Evolutionary conservation across 257 asterid species (phyloP).

Genomic region (Apocynum venetum): DNA sequence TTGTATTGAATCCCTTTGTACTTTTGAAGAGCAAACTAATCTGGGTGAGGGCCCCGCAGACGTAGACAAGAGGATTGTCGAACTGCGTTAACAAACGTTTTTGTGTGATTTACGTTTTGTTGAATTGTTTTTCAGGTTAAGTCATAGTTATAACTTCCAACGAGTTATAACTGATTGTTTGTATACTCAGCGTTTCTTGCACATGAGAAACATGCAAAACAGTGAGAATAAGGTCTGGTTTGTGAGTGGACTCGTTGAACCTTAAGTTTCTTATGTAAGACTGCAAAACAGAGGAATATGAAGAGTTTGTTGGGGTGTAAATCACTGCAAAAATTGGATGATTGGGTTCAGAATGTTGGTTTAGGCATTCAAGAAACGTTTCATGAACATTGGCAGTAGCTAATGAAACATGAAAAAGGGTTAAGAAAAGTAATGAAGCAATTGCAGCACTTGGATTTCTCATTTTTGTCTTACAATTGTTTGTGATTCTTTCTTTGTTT

Average conservation of each 20-base stretch:
- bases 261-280: slow-evolving; percentile 49
- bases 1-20: no score
- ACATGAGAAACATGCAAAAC: slow-evolving; percentile 48
- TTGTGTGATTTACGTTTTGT: no score
- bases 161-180: no score
- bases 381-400: slow-evolving; percentile 11
- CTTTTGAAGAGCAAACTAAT: no score
- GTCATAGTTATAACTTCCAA: no score
- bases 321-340: slow-evolving; percentile 41
- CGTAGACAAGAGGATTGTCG: no score
- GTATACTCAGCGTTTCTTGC: no score
- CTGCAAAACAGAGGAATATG: slow-evolving; percentile 44
- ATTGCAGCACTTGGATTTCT: slow-evolving; percentile 9
- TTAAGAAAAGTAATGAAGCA: slow-evolving; percentile 20
- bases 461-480: slow-evolving; percentile 21
- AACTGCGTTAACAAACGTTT: no score
- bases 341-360: slow-evolving; percentile 23
- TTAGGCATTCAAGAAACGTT: slow-evolving; percentile 37
- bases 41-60: no score
- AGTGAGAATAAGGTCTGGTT: slow-evolving; percentile 50
- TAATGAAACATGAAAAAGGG: slow-evolving; percentile 22
- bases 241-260: slow-evolving; percentile 49
- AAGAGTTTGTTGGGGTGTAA: slow-evolving; percentile 39
- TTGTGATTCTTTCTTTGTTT: neutral
- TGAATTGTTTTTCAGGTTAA: no score